Evolutionary conservation across 2,329 filamentous ascomycete genomes (phyloP), one percentile per base, ranked within the genome.

Genomic region (Berkeleyomyces basicola): DNA sequence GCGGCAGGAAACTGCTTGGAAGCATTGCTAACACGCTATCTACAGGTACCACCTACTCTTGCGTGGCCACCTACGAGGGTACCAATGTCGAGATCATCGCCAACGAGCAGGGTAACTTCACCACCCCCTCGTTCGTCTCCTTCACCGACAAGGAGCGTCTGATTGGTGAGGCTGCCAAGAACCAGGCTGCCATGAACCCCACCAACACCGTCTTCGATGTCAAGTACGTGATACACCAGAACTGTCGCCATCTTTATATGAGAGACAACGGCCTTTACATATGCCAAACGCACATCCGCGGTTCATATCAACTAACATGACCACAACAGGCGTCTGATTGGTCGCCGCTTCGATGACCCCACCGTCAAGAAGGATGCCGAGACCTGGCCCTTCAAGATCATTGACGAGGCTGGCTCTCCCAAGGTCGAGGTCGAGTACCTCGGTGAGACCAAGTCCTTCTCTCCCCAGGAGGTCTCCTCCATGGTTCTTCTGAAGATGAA

Each of bases 401-500:
- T 95, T 70, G 90, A 96, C 75, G 86, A 90, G 71, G 85, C 83
- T 70, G 89, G 88, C 74, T 89, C 84, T 81, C 93, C 93, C 70
- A 84, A 89, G 76, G 90, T 99, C 70, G 80, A 96, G 82, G 93
- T 99, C 68, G 83, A 96, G 75, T 97, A 97, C 80, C 85, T 97
- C 68, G 87, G 86, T 71, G 90, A 95, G 83, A 89, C 80, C 75
- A 96, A 97, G 87, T 85, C 81, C 68, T 99, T 99, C 84, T 95
- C 91, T 60, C 89, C 93, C 66, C 92, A 99, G 81, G 93, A 99
- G 79, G 93, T 99, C 77, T 99, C 93, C 67, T 88, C 93, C 74
- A 99, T 99, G 93, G 89, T 99, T 69, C 84, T 99, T 70, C 86
- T 83, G 79, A 99, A 99, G 92, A 96, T 97, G 92, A 95, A 96